Evolutionary conservation across 2,329 filamentous ascomycete genomes (phyloP).

Genomic region (Sordariomycetes sp.): DNA sequence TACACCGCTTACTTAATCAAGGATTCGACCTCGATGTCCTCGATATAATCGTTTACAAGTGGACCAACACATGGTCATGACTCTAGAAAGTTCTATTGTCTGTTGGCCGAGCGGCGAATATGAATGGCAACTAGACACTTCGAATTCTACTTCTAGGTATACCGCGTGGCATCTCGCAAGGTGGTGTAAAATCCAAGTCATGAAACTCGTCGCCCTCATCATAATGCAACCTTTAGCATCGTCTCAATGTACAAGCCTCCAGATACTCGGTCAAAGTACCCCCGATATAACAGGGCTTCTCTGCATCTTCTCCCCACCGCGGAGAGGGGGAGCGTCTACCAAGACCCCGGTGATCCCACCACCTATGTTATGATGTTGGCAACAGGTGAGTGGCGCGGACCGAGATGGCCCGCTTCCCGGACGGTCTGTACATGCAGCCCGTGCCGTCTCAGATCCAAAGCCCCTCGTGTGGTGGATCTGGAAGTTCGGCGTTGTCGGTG

Average conservation of each 20-base stretch:
- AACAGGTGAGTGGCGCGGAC: too few relatives aligned
- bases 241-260: too few relatives aligned
- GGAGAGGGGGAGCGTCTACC: background rate
- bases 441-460: background rate
- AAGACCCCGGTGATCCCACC: background rate
- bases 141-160: background rate
- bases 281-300: background rate
- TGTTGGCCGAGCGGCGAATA: background rate
- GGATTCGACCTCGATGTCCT: background rate
- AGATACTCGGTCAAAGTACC: background rate
- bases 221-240: background rate
- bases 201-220: background rate
- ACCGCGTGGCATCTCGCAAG: background rate
- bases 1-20: background rate
- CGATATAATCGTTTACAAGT: too few relatives aligned
- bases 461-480: background rate
- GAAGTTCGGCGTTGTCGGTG: background rate
- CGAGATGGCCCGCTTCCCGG: background rate
- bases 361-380: background rate
- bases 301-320: background rate
- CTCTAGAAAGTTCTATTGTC: background rate
- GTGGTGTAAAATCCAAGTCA: background rate
- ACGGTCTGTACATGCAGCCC: background rate
- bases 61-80: too few relatives aligned
- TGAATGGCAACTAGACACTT: background rate